These are phyloP conservation scores for Nigrospora sphaerica DNA, from an alignment of 2,329 filamentous ascomycete species.

Conservation along the genomic window DNA sequence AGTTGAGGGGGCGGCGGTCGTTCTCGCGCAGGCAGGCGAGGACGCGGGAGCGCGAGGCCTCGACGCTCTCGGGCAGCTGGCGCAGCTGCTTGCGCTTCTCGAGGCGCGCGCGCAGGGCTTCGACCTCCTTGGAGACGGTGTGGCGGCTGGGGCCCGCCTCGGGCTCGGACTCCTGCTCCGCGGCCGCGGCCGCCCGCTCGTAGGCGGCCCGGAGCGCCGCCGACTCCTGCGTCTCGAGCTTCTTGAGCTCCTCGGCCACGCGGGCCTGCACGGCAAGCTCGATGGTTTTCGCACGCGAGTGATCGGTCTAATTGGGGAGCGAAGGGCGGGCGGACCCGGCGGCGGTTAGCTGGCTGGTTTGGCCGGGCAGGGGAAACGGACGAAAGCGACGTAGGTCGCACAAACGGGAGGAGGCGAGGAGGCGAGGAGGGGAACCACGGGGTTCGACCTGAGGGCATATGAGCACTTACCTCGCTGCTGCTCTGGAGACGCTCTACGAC, in stretches of 20 bases:
- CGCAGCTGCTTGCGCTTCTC: constrained; percentile 58
- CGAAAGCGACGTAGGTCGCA: no score
- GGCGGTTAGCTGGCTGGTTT: no score
- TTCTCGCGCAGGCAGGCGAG: constrained; percentile 76
- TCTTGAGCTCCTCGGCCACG: constrained; percentile 77
- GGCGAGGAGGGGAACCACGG: background rate
- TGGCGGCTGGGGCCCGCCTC: constrained; percentile 28
- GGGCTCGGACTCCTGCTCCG: constrained; percentile 16
- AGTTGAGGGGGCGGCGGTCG: constrained; percentile 84
- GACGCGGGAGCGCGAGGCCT: constrained; percentile 68
- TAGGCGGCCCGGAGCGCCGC: constrained; percentile 63
- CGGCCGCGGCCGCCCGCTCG: constrained; percentile 38
- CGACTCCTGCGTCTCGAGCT: constrained; percentile 64
- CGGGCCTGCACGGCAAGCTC: constrained; percentile 86
- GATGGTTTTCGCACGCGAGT: constrained; percentile 72
- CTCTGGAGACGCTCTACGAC: constrained; percentile 77
- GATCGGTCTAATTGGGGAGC: constrained; percentile 61
- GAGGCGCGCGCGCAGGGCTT: constrained; percentile 50
- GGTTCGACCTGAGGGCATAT: background rate
- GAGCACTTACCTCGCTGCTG: constrained; percentile 67
- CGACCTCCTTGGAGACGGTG: constrained; percentile 52
- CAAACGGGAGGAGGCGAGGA: no score
- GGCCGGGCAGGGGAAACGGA: no score
- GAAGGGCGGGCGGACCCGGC: no score
- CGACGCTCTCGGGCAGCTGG: constrained; percentile 63